phyloP scores from a whole-genome alignment of 257 asterid genomes.

The Solanum ossicruentum region DNA sequence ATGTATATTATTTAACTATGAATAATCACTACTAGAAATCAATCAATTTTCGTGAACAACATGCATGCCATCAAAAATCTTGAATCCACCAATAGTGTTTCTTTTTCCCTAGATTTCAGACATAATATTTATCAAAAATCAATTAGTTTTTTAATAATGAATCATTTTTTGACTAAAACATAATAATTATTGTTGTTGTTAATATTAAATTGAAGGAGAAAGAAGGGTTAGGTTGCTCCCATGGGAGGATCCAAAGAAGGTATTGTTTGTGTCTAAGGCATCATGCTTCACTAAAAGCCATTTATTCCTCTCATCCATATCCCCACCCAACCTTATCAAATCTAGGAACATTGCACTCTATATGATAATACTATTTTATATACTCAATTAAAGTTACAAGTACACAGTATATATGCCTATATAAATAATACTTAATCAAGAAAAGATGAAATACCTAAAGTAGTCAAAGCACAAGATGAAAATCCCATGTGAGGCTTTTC shows the following conservation, averaged over 20 bases:
- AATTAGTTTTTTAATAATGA: too few species aligned
- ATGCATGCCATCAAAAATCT: not conserved
- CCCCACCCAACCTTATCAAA: conserved; percentile 21
- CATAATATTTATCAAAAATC: too few species aligned
- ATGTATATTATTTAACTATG: not conserved
- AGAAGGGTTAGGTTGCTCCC: conserved; percentile 50
- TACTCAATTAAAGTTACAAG: not conserved
- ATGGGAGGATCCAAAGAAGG: conserved; percentile 25
- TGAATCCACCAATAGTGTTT: not conserved
- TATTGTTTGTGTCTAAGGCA: conserved; percentile 42
- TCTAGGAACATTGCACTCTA: conserved; percentile 20
- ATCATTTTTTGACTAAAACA: too few species aligned
- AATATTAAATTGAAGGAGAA: not conserved
- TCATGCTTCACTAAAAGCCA: conserved; percentile 54
- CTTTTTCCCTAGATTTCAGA: not conserved
- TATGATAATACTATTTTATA: not conserved
- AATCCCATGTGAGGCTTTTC: conserved; percentile 47
- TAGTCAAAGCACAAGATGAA: conserved; percentile 24
- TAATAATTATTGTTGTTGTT: not conserved
- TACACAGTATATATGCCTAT: not conserved
- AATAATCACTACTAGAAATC: not conserved
- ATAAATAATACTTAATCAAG: not conserved
- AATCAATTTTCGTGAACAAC: not conserved
- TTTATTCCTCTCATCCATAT: conserved; percentile 42
- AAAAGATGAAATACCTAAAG: conserved; percentile 1